A percentile compares a stretch with the other conserved stretches of the same genome.
Conservation (phyloP, 2,329 filamentous ascomycete species). For the Scedosporium aurantiacum region DNA sequence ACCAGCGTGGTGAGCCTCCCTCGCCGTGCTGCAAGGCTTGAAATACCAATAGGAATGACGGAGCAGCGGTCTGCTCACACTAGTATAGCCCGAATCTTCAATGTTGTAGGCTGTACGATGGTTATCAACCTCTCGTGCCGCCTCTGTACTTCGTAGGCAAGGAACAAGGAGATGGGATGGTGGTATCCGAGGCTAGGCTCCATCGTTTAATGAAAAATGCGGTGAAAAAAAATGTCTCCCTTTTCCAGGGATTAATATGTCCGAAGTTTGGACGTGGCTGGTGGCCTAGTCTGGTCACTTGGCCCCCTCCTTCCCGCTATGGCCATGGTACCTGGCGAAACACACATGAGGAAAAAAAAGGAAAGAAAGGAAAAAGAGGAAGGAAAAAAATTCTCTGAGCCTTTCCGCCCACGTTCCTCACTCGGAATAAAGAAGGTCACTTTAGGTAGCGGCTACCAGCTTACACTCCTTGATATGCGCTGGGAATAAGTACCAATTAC, state of each 20-base stretch:
- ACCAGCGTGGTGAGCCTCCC: no score
- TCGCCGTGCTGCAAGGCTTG: no score
- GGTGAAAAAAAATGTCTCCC: background rate
- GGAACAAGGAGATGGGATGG: no score
- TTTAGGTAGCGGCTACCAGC: background rate
- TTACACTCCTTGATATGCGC: background rate
- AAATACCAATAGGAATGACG: no score
- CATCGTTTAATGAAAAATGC: background rate
- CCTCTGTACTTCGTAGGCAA: no score
- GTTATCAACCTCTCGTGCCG: no score
- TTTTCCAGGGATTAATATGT: no score
- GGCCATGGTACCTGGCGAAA: background rate
- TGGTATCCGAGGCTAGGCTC: background rate
- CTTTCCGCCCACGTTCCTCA: background rate
- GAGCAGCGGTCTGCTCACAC: no score
- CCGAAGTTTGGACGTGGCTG: background rate
- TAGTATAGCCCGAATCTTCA: no score
- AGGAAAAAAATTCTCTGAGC: background rate
- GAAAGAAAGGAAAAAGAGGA: background rate
- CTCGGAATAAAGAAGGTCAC: background rate
- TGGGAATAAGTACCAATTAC: no score
- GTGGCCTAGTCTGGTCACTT: background rate
- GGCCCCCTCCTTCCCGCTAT: background rate
- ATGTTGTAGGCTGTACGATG: no score
- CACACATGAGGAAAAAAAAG: background rate